These are phyloP conservation scores for Trametes hirsuta DNA, from an alignment of 1,284 basidiomycete species.

Conservation along the genomic window DNA sequence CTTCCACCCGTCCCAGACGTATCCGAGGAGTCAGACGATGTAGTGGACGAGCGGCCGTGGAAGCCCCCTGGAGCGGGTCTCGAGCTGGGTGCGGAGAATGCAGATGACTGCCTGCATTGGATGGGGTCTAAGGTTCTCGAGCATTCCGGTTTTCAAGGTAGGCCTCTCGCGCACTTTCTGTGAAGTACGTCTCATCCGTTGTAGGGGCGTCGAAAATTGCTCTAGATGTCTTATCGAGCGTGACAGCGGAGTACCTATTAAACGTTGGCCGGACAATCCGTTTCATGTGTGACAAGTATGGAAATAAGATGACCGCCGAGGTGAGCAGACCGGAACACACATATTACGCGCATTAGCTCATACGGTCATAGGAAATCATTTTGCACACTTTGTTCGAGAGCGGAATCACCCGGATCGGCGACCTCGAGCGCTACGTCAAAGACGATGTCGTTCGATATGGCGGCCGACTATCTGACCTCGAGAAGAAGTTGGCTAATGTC, in stretches of 20 bases:
- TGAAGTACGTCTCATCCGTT: background rate
- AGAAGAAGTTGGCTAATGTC: conserved; percentile 83
- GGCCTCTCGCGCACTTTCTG: background rate
- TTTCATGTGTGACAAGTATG: conserved; percentile 82
- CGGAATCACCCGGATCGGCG: conserved; percentile 73
- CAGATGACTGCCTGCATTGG: conserved; percentile 68
- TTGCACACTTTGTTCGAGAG: conserved; percentile 89
- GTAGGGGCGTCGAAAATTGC: conserved; percentile 69
- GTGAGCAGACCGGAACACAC: conserved; percentile 41
- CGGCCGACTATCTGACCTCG: conserved; percentile 73
- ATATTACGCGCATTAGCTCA: conserved; percentile 1
- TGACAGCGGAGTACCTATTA: conserved; percentile 80
- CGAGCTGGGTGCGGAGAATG: conserved; percentile 57
- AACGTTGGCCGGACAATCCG: conserved; percentile 89
- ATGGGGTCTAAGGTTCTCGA: conserved; percentile 76
- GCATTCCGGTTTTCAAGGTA: conserved; percentile 90
- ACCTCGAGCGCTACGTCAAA: conserved; percentile 85
- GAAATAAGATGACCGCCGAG: conserved; percentile 79
- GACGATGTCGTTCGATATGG: conserved; percentile 91
- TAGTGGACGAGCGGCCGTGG: conserved; percentile 63
- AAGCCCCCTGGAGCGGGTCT: conserved; percentile 34
- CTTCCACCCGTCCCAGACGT: conserved; percentile 20
- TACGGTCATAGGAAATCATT: conserved; percentile 76
- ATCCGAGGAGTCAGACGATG: conserved; percentile 45
- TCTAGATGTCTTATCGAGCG: conserved; percentile 80